These are phyloP conservation scores for Pseudotsuga menziesii DNA, from an alignment of 75 land plant genomes.

Conservation along the genomic window DNA sequence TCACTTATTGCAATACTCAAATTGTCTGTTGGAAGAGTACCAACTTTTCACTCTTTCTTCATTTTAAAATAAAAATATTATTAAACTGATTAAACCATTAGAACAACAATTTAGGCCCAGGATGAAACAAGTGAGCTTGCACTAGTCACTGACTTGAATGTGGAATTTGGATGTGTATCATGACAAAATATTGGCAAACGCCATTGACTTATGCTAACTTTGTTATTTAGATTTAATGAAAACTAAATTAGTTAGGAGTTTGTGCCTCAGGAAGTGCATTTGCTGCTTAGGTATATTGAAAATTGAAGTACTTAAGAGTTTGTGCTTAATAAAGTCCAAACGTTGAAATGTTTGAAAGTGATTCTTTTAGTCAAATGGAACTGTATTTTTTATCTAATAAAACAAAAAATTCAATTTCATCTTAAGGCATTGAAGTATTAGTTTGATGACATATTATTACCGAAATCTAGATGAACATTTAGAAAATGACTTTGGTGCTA, in stretches of 20 bases:
- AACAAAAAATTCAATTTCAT: neutral
- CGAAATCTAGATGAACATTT: neutral
- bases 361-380: neutral
- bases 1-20: no score
- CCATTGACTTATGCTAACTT: no score
- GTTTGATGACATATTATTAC: neutral
- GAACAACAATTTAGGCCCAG: neutral
- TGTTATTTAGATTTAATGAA: neutral
- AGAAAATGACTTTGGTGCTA: neutral
- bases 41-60: no score
- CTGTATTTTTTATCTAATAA: neutral
- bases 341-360: neutral
- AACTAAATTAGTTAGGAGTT: neutral
- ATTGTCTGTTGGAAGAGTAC: no score
- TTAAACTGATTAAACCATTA: no score
- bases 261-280: neutral
- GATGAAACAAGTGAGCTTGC: neutral
- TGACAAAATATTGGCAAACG: neutral
- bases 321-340: neutral
- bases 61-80: no score
- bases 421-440: constrained; percentile 1
- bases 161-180: neutral
- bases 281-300: no score
- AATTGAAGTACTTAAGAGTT: neutral
- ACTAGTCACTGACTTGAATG: neutral